Percentiles rank a stretch among this genome's conserved stretches.
phyloP scores from a whole-genome alignment of 805 yeast species.

The Yamadazyma sp. region DNA sequence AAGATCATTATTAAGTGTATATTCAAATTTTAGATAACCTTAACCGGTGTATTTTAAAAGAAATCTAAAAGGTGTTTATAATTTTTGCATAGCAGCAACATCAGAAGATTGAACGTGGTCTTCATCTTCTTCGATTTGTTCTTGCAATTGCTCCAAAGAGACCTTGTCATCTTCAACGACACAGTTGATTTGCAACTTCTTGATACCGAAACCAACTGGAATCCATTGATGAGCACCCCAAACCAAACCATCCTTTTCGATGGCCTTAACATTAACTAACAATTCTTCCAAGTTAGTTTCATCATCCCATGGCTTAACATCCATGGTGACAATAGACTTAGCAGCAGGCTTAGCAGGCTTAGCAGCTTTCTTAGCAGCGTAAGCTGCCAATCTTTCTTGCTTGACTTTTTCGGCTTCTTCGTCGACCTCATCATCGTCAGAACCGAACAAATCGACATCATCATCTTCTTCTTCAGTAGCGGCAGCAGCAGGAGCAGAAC shows the following conservation, averaged over 20 bases:
- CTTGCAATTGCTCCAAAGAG: constrained; percentile 86
- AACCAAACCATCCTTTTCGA: constrained; percentile 87
- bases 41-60: constrained; percentile 2
- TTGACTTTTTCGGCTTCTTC: constrained; percentile 96
- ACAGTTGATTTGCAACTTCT: constrained; percentile 97
- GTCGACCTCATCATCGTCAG: constrained; percentile 91
- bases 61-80: constrained; percentile 48
- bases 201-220: constrained; percentile 99
- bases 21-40: not conserved
- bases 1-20: constrained; percentile 4
- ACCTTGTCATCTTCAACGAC: constrained; percentile 98
- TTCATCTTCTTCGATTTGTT: constrained; percentile 81
- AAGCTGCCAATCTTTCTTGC: constrained; percentile 97
- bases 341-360: constrained; percentile 99
- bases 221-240: constrained; percentile 99
- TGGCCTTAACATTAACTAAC: constrained; percentile 79
- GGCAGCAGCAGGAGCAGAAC: constrained; percentile 55
- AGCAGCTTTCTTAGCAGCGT: constrained; percentile 96
- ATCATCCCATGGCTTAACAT: constrained; percentile 99
- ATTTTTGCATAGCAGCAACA: constrained; percentile 97
- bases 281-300: constrained; percentile 93
- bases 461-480: constrained; percentile 81
- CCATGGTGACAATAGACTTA: constrained; percentile 93
- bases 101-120: constrained; percentile 99
- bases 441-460: constrained; percentile 92